These are phyloP conservation scores for Xerocomellus intermedius DNA, from an alignment of 768 basidiomycete species.

Conservation along the genomic window DNA sequence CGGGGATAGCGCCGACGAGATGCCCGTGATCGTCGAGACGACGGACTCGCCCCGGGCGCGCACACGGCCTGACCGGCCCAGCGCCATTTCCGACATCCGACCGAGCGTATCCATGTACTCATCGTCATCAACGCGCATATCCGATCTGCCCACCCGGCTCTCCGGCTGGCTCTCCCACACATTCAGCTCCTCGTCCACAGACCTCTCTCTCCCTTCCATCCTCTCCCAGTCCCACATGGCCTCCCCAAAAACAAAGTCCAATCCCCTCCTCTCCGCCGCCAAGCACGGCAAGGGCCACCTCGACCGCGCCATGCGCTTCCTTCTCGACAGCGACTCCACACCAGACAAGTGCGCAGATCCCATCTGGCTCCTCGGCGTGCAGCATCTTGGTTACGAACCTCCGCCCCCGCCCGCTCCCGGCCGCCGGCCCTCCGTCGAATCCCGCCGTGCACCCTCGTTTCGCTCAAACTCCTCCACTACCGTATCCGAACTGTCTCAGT, in stretches of 20 bases:
- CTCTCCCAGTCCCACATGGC: constrained; percentile 47
- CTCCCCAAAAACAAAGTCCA: constrained; percentile 44
- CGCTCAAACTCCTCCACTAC: constrained; percentile 43
- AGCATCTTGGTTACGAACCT: constrained; percentile 72
- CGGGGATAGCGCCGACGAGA: constrained; percentile 42
- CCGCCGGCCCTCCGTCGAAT: constrained; percentile 42
- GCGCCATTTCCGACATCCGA: constrained; percentile 42
- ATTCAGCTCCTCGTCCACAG: constrained; percentile 67
- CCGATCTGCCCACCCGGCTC: constrained; percentile 71
- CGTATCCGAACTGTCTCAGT: constrained; percentile 36
- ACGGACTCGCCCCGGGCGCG: constrained; percentile 51
- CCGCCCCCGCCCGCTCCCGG: constrained; percentile 27
- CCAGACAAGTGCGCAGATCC: constrained; percentile 80
- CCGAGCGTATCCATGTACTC: constrained; percentile 47
- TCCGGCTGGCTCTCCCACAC: constrained; percentile 83
- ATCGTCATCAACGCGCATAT: constrained; percentile 48
- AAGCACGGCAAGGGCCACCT: constrained; percentile 74
- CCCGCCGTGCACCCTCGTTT: constrained; percentile 42
- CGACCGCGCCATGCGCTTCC: constrained; percentile 82
- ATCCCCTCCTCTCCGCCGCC: constrained; percentile 62
- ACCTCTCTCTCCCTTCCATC: constrained; percentile 64
- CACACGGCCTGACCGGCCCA: constrained; percentile 57
- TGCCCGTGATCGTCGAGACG: constrained; percentile 71
- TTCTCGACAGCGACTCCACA: constrained; percentile 86
- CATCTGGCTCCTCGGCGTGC: constrained; percentile 88